Evolutionary conservation across 805 yeast species (phyloP).

Genomic region (Pichia kluyveri): DNA sequence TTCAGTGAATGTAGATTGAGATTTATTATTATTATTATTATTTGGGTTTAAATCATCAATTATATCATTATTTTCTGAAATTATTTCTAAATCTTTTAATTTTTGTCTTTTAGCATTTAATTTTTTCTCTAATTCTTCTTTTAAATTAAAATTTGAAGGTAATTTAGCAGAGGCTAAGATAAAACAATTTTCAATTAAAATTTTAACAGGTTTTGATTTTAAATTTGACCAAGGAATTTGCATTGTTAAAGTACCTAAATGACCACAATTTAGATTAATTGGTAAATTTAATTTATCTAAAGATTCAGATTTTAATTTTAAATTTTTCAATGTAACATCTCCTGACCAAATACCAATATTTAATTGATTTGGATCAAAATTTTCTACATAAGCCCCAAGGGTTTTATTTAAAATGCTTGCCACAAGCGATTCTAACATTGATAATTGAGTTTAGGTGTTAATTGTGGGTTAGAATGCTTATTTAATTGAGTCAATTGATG

Average conservation of each 20-base stretch:
- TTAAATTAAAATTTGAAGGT: constrained; percentile 42
- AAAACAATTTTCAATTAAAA: constrained; percentile 78
- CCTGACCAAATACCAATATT: constrained; percentile 98
- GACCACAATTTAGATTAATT: constrained; percentile 80
- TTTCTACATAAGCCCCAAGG: constrained; percentile 74
- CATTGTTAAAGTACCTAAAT: constrained; percentile 77
- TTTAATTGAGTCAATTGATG: too few species aligned
- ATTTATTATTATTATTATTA: constrained; percentile 39
- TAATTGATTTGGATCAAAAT: constrained; percentile 90
- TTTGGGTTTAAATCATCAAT: constrained; percentile 9
- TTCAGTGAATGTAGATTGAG: constrained; percentile 72
- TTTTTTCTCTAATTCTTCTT: constrained; percentile 51
- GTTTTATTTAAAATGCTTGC: constrained; percentile 55
- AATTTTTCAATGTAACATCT: constrained; percentile 76
- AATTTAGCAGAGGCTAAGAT: constrained; percentile 71
- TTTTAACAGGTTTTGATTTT: constrained; percentile 85
- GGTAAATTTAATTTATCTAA: constrained; percentile 82
- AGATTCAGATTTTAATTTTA: constrained; percentile 79
- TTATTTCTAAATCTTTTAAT: constrained; percentile 54
- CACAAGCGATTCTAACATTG: constrained; percentile 58
- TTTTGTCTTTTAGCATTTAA: constrained; percentile 58
- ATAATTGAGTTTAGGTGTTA: neutral
- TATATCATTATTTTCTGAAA: constrained; percentile 36
- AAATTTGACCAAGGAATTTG: constrained; percentile 97
- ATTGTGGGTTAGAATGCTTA: neutral